A percentile compares a stretch with the other conserved stretches of the same genome.
phyloP scores from a whole-genome alignment of 2,329 filamentous ascomycete species.

The Cladosporium sphaerospermum region DNA sequence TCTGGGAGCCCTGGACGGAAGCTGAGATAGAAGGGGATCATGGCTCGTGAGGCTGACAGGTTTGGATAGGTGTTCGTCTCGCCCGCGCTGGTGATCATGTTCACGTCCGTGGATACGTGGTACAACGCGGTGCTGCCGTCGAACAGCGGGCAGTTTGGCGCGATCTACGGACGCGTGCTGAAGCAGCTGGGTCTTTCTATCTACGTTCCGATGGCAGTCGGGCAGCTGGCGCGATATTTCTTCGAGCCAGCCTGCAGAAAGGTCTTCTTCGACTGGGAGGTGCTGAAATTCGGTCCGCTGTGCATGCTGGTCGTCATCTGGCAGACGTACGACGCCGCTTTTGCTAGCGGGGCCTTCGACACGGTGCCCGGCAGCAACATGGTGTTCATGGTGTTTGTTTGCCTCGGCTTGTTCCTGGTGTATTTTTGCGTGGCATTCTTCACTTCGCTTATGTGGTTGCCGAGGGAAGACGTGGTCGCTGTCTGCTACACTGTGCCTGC shows the following conservation, averaged over 20 bases:
- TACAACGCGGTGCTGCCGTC: slow-evolving; percentile 54
- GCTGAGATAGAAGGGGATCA: too few relatives aligned
- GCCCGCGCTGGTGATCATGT: slow-evolving; percentile 57
- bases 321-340: slow-evolving; percentile 62
- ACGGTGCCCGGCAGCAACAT: slow-evolving; percentile 54
- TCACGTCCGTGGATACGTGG: slow-evolving; percentile 48
- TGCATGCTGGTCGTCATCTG: slow-evolving; percentile 50
- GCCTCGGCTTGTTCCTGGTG: slow-evolving; percentile 56
- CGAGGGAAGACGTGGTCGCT: slow-evolving; percentile 58
- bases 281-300: slow-evolving; percentile 40
- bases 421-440: slow-evolving; percentile 58
- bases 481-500: slow-evolving; percentile 68
- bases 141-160: slow-evolving; percentile 46
- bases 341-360: slow-evolving; percentile 57
- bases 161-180: slow-evolving; percentile 61
- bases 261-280: slow-evolving; percentile 44
- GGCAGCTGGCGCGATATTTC: slow-evolving; percentile 53
- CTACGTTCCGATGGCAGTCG: slow-evolving; percentile 55
- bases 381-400: slow-evolving; percentile 62
- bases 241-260: slow-evolving; percentile 50
- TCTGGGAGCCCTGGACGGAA: too few relatives aligned
- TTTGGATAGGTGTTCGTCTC: slow-evolving; percentile 52
- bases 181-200: slow-evolving; percentile 63
- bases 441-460: slow-evolving; percentile 48
- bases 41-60: too few relatives aligned